Base-by-base conservation (phyloP, 768 basidiomycete genomes). In the Coprinopsis sp. region DNA sequence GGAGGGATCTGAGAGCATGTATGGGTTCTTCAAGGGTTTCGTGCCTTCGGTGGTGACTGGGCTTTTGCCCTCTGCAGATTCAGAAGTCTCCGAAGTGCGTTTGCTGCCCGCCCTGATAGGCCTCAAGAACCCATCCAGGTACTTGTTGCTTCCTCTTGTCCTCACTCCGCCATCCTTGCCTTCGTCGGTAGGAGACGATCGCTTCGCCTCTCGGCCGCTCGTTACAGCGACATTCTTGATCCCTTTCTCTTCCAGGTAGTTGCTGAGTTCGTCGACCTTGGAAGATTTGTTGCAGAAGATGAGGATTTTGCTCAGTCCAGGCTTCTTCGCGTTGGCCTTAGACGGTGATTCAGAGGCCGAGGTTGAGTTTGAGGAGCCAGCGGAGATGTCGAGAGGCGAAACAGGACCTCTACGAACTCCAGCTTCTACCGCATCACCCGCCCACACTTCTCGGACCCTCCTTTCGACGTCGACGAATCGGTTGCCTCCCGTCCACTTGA, bases 241-340 rank as follows among this genome's bases (percentile, higher is more conserved):
- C 2, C 79, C 81, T 41, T 78, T 79, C 46, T 77, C 70, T 10
- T 70, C 64, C 1, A 95, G 67, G 59, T 79, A 81, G 12, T 57
- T 48, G 3, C 78, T 74, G 3, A 94, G 68, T 44, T 78, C 74
- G 25, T 77, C 70, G 11, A 87, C 91, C 54, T 81, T 84, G 14
- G 65, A 71, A 58, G 74, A 77, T 59, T 79, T 82, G 66, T 95
- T 96, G 59, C 84, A 85, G 61, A 96, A 95, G 8, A 96, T 69
- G 37, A 96, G 68, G 12, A 92, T 66, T 60, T 87, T 89, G 38
- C 81, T 81, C 43, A 82, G 69, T 21, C 60, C 52, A 1, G 47
- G 25, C 19, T 28, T 30, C 25, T 28, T 22, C 14, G 7, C 28
- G 7, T 14, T 18, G 40, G 7, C 18, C 38, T 21, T 24, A 31